These are phyloP conservation scores for Citrus glauca DNA, from an alignment of 345 rosid genomes.

Conservation along the genomic window DNA sequence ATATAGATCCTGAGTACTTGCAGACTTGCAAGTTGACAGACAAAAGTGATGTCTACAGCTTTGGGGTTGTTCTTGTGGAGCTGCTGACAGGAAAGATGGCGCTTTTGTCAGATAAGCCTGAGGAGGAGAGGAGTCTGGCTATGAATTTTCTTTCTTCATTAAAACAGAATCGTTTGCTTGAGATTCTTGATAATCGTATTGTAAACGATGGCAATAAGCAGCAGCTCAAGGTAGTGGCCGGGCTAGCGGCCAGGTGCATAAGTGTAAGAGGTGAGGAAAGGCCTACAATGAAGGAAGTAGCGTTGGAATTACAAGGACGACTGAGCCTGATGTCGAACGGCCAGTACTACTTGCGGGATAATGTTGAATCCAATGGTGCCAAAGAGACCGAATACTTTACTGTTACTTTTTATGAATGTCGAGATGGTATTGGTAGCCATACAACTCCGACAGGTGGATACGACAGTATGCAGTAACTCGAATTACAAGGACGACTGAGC, in stretches of 20 bases:
- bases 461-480: too few species aligned
- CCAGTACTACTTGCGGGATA: too few species aligned
- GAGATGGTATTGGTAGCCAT: too few species aligned
- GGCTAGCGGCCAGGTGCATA: not conserved
- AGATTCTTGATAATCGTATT: conserved; percentile 8
- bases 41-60: conserved; percentile 26
- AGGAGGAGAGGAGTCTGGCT: conserved; percentile 12
- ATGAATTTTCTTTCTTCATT: conserved; percentile 6
- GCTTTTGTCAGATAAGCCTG: not conserved
- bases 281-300: conserved; percentile 32
- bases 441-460: too few species aligned
- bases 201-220: not conserved
- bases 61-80: conserved; percentile 20
- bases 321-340: too few species aligned
- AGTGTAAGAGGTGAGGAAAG: conserved; percentile 25
- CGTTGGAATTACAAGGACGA: conserved; percentile 16
- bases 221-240: conserved; percentile 17
- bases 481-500: too few species aligned
- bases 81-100: conserved; percentile 12
- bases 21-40: conserved; percentile 17
- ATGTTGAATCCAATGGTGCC: too few species aligned
- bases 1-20: conserved; percentile 29
- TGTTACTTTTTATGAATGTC: too few species aligned
- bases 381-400: too few species aligned
- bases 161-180: conserved; percentile 11